phyloP scores from a whole-genome alignment of 1,284 basidiomycete genomes.

The Coriolopsis trogii region DNA sequence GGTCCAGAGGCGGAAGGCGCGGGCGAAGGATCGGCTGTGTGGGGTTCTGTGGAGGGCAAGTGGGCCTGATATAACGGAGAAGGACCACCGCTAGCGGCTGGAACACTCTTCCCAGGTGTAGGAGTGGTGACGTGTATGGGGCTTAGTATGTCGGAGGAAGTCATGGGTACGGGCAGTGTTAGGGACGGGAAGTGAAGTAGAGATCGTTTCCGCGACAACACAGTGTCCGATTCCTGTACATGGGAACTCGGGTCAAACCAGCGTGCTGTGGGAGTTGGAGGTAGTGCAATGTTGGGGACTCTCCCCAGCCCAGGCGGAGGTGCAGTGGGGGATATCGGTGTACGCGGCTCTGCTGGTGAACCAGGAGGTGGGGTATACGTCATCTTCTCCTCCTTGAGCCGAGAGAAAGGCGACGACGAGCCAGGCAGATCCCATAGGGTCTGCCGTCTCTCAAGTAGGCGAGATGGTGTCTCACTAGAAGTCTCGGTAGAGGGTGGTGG shows the following conservation, averaged over 20 bases:
- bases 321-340: conserved; percentile 26
- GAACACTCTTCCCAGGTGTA: conserved; percentile 11
- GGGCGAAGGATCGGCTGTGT: conserved; percentile 1
- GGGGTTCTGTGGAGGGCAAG: conserved; percentile 4
- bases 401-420: conserved; percentile 19
- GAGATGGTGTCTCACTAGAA: conserved; percentile 14
- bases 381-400: conserved; percentile 21
- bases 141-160: conserved; percentile 34
- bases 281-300: conserved; percentile 27
- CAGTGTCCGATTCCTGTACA: conserved; percentile 13
- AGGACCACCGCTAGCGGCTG: conserved; percentile 10
- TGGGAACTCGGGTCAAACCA: conserved; percentile 34
- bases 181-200: conserved; percentile 32
- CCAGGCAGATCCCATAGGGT: conserved; percentile 35
- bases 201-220: conserved; percentile 30
- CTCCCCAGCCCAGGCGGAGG: conserved; percentile 29
- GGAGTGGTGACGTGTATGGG: conserved; percentile 33
- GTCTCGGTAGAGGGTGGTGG: neutral
- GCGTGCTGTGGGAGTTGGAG: conserved; percentile 34
- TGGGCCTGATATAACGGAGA: conserved; percentile 18
- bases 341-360: conserved; percentile 11
- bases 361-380: conserved; percentile 18
- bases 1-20: conserved; percentile 1
- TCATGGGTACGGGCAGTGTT: conserved; percentile 26
- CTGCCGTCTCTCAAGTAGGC: conserved; percentile 29